Base-by-base conservation (phyloP, 805 yeast species). In the Myxozyma geophila region DNA sequence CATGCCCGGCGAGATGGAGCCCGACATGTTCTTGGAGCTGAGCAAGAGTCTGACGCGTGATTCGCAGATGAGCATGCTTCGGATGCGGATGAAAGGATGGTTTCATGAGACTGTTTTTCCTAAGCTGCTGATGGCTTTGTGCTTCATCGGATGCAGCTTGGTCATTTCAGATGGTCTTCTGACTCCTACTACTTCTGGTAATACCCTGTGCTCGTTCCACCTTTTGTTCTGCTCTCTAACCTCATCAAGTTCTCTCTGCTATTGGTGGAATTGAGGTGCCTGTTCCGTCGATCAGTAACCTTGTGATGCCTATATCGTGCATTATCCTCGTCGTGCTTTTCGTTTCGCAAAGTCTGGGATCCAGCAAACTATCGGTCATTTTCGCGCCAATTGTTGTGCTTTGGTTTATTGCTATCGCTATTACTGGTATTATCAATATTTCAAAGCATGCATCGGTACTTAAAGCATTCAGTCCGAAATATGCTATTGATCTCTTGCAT, bases 151-250 rank as follows among this genome's bases (percentile, higher is more conserved):
- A 1, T 83, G 87, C 67, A 76, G 86, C 0, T 75, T 85, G 68
- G 85, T 85, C 19, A 74, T 85, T 44, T 82, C 86, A 8, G 88
- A 85, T 73, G 88, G 88, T 6, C 74, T 85, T 59, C 76, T 85
- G 63, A 85, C 88, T 1, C 89, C 89, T 33, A 85, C 88, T 1
- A 84, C 87, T 12, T 84, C 88, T 0, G 65, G 64, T 61, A 47
- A 28, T 15, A 60, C 7, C 1, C 37, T 15, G 13, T 12, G 12
- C 43, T 50, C 54, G n/a, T 50, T 33, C 15, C 13, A 13, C 13
- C 35, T 50, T 15, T 44, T 9, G 9, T 7, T 33, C 15, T 37
- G 23, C 7, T 6, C 9, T 9, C 36, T 41, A n/a, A 13, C 13
- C 7, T 47, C 28, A 36, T 10, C 13, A 47, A 57, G 86, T 85